Base-by-base conservation (phyloP, 352 stramenopile genomes). In the Pythium pyrilobum region DNA sequence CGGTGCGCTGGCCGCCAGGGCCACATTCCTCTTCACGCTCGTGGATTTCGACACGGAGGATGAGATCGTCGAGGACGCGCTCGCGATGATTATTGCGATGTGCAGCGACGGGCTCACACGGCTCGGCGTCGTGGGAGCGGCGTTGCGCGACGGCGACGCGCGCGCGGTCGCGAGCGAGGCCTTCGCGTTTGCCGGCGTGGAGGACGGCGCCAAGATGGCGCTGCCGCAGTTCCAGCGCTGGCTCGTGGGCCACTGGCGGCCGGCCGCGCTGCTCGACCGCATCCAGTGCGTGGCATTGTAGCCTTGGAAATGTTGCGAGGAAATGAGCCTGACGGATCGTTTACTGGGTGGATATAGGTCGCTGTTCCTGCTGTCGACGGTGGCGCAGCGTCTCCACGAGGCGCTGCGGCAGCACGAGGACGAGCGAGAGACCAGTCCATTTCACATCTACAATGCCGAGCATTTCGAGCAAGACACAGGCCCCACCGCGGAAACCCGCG, bases 11-110 rank as follows among this genome's bases (percentile, higher is more conserved):
- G 71, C 67, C 18, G 70, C 74, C 29, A 85, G 82, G 47, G 67
- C 67, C 40, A 62, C 59, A 16, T 77, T 89, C 29, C 52, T 91
- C 2, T 91, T 91, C 58, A 43, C 67, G 32, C 66, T 89, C 40
- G 74, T 88, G 33, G 81, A 89, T 51, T 62, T 91, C 39, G 78
- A 91, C 49, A 76, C 64, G 1, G 81, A 91, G 43, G 81, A 91
- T 59, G 81, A 91, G 51, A 78, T 88, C 36, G 69, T 79, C 52
- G 76, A 87, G 52, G 68, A 77, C 28, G 78, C 89, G 58, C 62
- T 92, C 39, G 78, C 74, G 23, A 68, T 92, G 43, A 52, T 86
- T 4, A 64, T 92, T n/a, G 71, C 71, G 11, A 58, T 74, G 7
- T 84, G 69, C 37, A 73, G 51, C 31, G 58, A 75, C 11, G 81